phyloP scores from a whole-genome alignment of 2,329 filamentous ascomycete genomes.

The Colletotrichum sansevieriae region DNA sequence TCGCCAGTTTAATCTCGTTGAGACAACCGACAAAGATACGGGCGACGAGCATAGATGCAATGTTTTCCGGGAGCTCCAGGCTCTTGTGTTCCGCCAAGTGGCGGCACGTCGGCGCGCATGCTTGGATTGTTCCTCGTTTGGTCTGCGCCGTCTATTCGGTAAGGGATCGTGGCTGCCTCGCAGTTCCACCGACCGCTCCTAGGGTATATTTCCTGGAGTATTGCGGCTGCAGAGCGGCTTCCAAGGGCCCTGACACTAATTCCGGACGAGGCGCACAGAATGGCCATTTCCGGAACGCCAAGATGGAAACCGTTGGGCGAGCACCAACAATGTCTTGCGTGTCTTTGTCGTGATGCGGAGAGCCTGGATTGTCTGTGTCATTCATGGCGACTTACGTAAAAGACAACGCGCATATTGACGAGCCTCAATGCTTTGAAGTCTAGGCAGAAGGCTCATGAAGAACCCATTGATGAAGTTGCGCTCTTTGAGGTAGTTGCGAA shows the following conservation, averaged over 20 bases:
- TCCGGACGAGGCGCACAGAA: not conserved
- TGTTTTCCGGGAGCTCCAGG: constrained; percentile 6
- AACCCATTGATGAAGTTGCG: not conserved
- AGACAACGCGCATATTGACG: no score
- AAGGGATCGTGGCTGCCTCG: constrained; percentile 16
- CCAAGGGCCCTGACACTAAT: not conserved
- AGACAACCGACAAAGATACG: constrained; percentile 30
- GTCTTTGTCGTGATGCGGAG: constrained; percentile 17
- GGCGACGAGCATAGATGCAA: not conserved
- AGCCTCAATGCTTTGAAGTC: not conserved
- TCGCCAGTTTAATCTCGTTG: constrained; percentile 33
- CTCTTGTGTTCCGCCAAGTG: constrained; percentile 14
- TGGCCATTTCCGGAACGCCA: constrained; percentile 25
- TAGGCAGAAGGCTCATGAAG: not conserved
- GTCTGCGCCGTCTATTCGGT: not conserved
- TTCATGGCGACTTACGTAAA: constrained; percentile 11
- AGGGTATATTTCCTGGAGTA: not conserved
- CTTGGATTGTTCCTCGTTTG: constrained; percentile 22
- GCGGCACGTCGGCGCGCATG: not conserved
- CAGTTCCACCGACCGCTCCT: constrained; percentile 20
- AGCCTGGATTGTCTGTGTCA: not conserved
- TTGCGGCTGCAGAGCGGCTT: constrained; percentile 1
- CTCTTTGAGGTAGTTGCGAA: not conserved
- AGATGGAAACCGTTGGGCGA: constrained; percentile 26
- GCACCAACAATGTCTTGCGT: constrained; percentile 8